Percentiles rank a stretch among this genome's conserved stretches.
Conservation (phyloP, 352 stramenopile species). For the Phytophthora agathidicida region DNA sequence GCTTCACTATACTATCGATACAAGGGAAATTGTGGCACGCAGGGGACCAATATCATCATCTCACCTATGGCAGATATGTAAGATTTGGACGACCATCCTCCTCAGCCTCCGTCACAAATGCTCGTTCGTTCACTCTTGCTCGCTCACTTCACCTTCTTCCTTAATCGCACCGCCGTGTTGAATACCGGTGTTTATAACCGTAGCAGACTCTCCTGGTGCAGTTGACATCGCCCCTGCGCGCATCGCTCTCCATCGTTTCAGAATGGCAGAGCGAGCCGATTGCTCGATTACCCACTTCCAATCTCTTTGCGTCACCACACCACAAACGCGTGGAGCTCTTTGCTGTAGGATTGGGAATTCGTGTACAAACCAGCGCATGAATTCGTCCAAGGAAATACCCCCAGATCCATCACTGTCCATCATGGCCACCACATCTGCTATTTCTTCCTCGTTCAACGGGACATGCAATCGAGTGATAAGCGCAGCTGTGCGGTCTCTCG, state of each 20-base stretch:
- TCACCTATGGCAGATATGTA: too few relatives aligned
- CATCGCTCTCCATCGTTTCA: slow-evolving; percentile 60
- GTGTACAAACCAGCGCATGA: slow-evolving; percentile 68
- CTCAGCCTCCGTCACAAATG: too few relatives aligned
- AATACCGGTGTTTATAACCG: neutral
- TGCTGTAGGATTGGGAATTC: slow-evolving; percentile 60
- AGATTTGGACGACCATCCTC: too few relatives aligned
- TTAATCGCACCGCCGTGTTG: neutral
- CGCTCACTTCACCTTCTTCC: slow-evolving; percentile 5
- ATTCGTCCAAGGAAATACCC: slow-evolving; percentile 69
- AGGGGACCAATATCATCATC: too few relatives aligned
- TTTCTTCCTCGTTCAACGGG: slow-evolving; percentile 55
- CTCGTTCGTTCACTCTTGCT: too few relatives aligned
- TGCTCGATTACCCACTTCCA: slow-evolving; percentile 71
- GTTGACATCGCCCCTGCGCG: slow-evolving; percentile 21
- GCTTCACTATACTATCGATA: too few relatives aligned
- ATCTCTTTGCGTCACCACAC: slow-evolving; percentile 53
- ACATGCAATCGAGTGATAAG: slow-evolving; percentile 67
- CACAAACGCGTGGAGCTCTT: slow-evolving; percentile 57
- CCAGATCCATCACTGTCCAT: slow-evolving; percentile 81
- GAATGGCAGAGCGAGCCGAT: slow-evolving; percentile 49
- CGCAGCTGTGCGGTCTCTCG: slow-evolving; percentile 45
- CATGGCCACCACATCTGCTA: slow-evolving; percentile 76
- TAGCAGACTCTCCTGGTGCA: neutral
- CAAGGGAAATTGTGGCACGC: too few relatives aligned